Evolutionary conservation across 805 yeast genomes (phyloP).

Genomic region (Debaryomyces castellii): DNA sequence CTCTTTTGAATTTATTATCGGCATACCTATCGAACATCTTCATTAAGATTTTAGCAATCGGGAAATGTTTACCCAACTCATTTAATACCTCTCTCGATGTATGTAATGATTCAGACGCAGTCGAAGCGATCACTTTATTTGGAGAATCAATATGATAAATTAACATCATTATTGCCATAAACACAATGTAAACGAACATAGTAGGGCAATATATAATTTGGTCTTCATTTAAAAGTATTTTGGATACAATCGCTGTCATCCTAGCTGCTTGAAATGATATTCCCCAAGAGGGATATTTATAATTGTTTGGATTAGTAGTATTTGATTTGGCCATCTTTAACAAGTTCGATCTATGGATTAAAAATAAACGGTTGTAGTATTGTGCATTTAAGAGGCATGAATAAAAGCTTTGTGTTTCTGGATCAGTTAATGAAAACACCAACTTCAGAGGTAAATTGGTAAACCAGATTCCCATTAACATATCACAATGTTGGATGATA

Average conservation of each 20-base stretch:
- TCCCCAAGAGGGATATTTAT: constrained; percentile 71
- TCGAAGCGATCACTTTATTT: constrained; percentile 38
- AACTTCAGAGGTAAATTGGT: constrained; percentile 61
- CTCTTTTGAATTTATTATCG: constrained; percentile 41
- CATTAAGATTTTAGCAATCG: constrained; percentile 36
- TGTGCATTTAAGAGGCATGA: constrained; percentile 62
- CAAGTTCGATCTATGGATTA: constrained; percentile 70
- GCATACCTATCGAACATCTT: constrained; percentile 43
- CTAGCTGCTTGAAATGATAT: constrained; percentile 81
- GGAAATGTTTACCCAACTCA: constrained; percentile 39
- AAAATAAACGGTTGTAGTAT: constrained; percentile 70
- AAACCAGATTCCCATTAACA: constrained; percentile 77
- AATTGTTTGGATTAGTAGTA: constrained; percentile 41
- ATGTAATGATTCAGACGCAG: constrained; percentile 42
- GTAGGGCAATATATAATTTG: constrained; percentile 56
- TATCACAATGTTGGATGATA: constrained; percentile 65
- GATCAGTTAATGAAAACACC: constrained; percentile 59
- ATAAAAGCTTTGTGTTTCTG: constrained; percentile 52
- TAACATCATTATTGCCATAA: constrained; percentile 67
- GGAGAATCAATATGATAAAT: constrained; percentile 62
- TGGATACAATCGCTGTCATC: constrained; percentile 64
- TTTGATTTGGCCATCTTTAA: constrained; percentile 46
- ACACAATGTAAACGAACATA: constrained; percentile 56
- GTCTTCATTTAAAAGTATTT: constrained; percentile 50
- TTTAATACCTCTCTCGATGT: constrained; percentile 36